Evolutionary conservation across 129 eudicot genomes (phyloP), one percentile per base, ranked within the genome.

Genomic region (Silybum marianum): DNA sequence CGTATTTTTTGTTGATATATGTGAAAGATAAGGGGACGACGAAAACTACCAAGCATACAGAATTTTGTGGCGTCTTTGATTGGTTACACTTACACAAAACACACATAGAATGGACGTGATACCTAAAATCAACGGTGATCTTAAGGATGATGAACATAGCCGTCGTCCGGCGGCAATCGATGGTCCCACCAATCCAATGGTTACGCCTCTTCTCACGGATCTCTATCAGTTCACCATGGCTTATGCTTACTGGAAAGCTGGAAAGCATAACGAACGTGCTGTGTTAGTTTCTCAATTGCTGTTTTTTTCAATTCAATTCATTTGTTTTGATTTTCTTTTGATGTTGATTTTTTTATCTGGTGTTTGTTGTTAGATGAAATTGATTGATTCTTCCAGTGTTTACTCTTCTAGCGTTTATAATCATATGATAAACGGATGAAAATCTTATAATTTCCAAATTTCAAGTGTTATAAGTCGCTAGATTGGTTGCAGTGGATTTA

Each of bases 181-280:
- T 4, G 89, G 90, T 0, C 98, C 98, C 8, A 95, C 98, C 66
- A 95, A 95, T 84, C 96, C 97, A 7, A 95, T 95, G 98, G 98
- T 92, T 71, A 92, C 97, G 44, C 97, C 98, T 74, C 85, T 95
- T 3, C 89, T 92, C 39, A 92, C 88, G 25, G 97, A 95, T 89
- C 97, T 92, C 63, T 95, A 95, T 85, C 99, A 95, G 91, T 92
- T 88, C 83, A 95, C 98, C 18, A 95, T 95, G 98, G 98, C 98
- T 40, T 95, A 92, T 86, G 98, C 98, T 22, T 95, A 95, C 84
- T 95, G 98, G 97, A 95, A 90, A 92, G 97, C 98, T 69, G 96
- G 96, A 78, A 94, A 95, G 82, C 96, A 95, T 39, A 92, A 89
- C 54, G 98, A 95, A 72, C 91, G 91, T 38, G 98, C 97, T 72